Evolutionary conservation across 1,139 yeast genomes (phyloP).

Genomic region (Arxiozyma slooffiae): DNA sequence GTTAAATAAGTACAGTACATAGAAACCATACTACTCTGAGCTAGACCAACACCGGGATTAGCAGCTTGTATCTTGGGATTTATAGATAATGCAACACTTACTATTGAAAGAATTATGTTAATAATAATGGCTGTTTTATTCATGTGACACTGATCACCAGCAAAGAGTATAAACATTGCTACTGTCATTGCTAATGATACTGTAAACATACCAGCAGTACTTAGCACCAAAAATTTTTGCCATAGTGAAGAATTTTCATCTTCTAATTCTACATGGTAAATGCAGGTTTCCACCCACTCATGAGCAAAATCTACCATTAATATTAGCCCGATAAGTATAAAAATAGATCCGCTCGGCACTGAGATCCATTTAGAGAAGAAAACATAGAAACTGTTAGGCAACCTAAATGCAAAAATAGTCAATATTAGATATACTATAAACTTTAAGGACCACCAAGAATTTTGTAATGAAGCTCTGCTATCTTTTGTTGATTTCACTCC

Average conservation of each 20-base stretch:
- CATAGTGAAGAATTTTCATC: slow-evolving; percentile 64
- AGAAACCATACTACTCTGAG: slow-evolving; percentile 94
- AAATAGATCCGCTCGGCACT: slow-evolving; percentile 71
- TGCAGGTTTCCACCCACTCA: slow-evolving; percentile 96
- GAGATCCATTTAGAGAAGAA: slow-evolving; percentile 90
- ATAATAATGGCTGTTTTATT: slow-evolving; percentile 79
- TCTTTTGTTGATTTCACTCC: slow-evolving; percentile 72
- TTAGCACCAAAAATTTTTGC: slow-evolving; percentile 74
- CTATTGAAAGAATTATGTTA: slow-evolving; percentile 54
- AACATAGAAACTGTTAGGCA: slow-evolving; percentile 81
- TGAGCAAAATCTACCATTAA: slow-evolving; percentile 94
- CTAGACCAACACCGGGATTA: slow-evolving; percentile 92
- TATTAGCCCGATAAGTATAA: slow-evolving; percentile 81
- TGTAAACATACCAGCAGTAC: slow-evolving; percentile 76
- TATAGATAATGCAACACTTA: slow-evolving; percentile 63
- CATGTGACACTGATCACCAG: slow-evolving; percentile 79
- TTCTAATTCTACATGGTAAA: slow-evolving; percentile 78
- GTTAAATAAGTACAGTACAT: slow-evolving; percentile 87
- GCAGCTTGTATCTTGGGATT: slow-evolving; percentile 80
- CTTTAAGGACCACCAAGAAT: slow-evolving; percentile 84
- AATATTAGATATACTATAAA: slow-evolving; percentile 51
- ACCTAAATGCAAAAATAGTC: slow-evolving; percentile 54
- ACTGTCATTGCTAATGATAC: slow-evolving; percentile 63
- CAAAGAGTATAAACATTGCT: slow-evolving; percentile 75
- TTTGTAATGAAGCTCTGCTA: slow-evolving; percentile 76